Conservation (phyloP, 176 grass and related monocot species). For the Oryza glumipatula region DNA sequence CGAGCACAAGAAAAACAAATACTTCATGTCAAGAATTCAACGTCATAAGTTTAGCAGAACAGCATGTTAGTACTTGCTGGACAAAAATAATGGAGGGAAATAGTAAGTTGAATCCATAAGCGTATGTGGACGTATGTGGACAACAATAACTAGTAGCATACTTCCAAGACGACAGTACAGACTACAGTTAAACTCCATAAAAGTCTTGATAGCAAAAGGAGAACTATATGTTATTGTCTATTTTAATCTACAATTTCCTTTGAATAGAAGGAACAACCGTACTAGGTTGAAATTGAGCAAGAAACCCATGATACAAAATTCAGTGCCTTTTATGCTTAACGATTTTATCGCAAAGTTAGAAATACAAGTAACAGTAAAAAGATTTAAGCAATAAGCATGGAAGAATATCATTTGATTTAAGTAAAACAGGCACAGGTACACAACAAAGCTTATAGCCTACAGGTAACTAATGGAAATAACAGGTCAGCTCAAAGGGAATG, state of each 20-base stretch:
- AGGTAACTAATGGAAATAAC: constrained; percentile 13
- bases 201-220: constrained; percentile 25
- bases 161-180: constrained; percentile 4
- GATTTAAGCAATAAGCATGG: neutral
- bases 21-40: neutral
- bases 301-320: neutral
- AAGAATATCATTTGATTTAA: neutral
- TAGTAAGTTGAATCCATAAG: neutral
- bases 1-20: constrained; percentile 34
- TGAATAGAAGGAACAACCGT: constrained; percentile 1
- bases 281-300: constrained; percentile 21
- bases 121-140: constrained; percentile 33
- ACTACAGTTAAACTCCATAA: neutral
- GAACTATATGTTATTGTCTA: constrained; percentile 18
- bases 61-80: neutral
- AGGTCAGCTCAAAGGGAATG: no score
- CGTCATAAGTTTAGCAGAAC: neutral
- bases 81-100: neutral
- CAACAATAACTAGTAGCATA: constrained; percentile 28
- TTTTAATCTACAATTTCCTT: constrained; percentile 30
- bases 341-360: neutral
- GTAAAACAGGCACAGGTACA: constrained; percentile 15
- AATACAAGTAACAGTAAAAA: neutral
- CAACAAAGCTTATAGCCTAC: constrained; percentile 1
- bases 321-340: neutral